Evolutionary conservation across 192 early-diverging fungal species (phyloP).

Genomic region (Linnemannia elongata): DNA sequence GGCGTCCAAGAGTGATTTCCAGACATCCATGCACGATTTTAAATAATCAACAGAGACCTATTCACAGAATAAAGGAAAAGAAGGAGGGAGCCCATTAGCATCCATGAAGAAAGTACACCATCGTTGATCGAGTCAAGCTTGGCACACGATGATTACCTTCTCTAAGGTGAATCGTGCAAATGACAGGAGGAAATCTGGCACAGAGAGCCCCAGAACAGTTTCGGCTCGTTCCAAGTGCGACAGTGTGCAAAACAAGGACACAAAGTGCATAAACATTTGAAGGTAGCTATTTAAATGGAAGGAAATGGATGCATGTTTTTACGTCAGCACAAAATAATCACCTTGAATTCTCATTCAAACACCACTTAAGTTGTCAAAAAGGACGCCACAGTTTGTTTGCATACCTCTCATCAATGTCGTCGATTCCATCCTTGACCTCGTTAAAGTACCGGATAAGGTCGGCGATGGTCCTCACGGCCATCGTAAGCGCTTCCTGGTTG

Average conservation of each 20-base stretch:
- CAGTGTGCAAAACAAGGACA: slow-evolving; percentile 47
- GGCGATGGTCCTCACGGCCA: slow-evolving; percentile 39
- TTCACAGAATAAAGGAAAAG: background rate
- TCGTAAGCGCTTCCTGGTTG: slow-evolving; percentile 50
- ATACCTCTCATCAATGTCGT: slow-evolving; percentile 53
- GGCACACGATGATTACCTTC: slow-evolving; percentile 22
- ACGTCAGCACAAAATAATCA: background rate
- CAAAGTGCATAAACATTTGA: slow-evolving; percentile 57
- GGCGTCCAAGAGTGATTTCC: slow-evolving; percentile 40
- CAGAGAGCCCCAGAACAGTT: slow-evolving; percentile 34
- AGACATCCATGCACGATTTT: slow-evolving; percentile 47
- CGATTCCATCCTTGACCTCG: slow-evolving; percentile 52
- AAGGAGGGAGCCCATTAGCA: background rate
- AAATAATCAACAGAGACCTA: slow-evolving; percentile 53
- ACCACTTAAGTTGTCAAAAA: background rate
- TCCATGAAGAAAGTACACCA: background rate
- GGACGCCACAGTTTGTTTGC: background rate
- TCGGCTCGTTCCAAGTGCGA: slow-evolving; percentile 47
- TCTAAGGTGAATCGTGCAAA: slow-evolving; percentile 53
- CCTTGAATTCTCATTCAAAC: background rate
- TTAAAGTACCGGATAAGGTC: slow-evolving; percentile 53
- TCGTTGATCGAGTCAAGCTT: background rate
- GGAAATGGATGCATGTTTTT: background rate
- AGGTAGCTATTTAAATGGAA: slow-evolving; percentile 26
- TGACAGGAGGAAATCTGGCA: slow-evolving; percentile 41